These are phyloP conservation scores for Chalaropsis ovoidea DNA, from an alignment of 2,329 filamentous ascomycete genomes.

Conservation along the genomic window DNA sequence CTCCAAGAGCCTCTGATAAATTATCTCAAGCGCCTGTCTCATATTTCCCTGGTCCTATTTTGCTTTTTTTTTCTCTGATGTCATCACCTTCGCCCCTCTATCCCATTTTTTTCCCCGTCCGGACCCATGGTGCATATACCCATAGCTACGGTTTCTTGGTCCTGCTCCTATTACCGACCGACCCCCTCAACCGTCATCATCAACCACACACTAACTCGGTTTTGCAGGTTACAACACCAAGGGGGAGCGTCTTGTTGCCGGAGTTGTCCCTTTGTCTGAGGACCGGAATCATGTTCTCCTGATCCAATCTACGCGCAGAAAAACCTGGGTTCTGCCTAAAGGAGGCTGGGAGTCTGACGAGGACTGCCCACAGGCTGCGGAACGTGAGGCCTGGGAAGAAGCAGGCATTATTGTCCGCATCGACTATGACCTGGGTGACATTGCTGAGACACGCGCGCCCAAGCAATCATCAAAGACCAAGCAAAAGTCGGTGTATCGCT, in stretches of 20 bases:
- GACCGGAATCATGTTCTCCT: constrained; percentile 84
- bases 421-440: constrained; percentile 74
- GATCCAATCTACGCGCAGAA: constrained; percentile 83
- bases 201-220: constrained; percentile 18
- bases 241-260: constrained; percentile 89
- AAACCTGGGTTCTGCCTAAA: constrained; percentile 94
- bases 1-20: background rate
- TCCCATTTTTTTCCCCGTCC: constrained; percentile 20
- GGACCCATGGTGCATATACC: constrained; percentile 2
- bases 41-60: background rate
- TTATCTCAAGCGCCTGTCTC: background rate
- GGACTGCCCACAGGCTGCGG: constrained; percentile 69
- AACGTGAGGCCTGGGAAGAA: constrained; percentile 95
- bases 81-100: constrained; percentile 23
- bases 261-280: constrained; percentile 76
- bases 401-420: constrained; percentile 82
- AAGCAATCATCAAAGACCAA: constrained; percentile 58
- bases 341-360: constrained; percentile 97
- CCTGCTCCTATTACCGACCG: background rate
- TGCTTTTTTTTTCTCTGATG: constrained; percentile 4
- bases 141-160: constrained; percentile 2
- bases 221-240: constrained; percentile 74
- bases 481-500: constrained; percentile 58
- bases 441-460: constrained; percentile 71
- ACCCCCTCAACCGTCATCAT: background rate